Conservation (phyloP, 2,329 filamentous ascomycete species). For the Aspergillus fijiensis region DNA sequence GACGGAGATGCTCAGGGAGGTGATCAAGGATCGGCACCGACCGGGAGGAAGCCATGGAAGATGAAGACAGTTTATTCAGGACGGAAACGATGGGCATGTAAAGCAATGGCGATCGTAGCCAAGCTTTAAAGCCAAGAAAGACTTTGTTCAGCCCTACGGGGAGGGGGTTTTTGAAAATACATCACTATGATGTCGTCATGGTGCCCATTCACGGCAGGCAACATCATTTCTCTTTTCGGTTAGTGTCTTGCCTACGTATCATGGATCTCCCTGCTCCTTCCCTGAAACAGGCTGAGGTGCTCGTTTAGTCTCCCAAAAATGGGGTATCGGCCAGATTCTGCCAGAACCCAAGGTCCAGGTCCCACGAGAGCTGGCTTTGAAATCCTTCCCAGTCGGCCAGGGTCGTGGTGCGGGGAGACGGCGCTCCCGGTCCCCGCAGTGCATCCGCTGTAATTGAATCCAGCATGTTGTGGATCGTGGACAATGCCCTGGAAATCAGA, state of each 20-base stretch:
- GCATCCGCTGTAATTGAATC: conserved; percentile 19
- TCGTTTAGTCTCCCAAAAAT: too few relatives aligned
- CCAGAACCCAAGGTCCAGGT: too few relatives aligned
- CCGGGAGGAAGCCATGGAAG: background rate
- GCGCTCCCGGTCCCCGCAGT: too few relatives aligned
- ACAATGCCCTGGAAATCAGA: conserved; percentile 25
- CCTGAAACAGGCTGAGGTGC: too few relatives aligned
- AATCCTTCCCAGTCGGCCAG: too few relatives aligned
- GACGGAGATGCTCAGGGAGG: background rate
- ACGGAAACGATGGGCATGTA: background rate
- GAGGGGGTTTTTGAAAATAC: background rate
- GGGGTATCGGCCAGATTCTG: too few relatives aligned
- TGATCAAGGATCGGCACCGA: background rate
- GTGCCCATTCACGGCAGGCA: background rate
- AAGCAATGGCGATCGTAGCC: background rate
- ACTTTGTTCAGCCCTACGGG: background rate
- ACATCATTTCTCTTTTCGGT: background rate
- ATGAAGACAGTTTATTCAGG: background rate
- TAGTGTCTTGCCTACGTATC: background rate
- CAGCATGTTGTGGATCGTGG: conserved; percentile 27
- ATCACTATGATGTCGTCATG: background rate
- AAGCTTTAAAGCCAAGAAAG: conserved; percentile 3
- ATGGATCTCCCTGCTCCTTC: too few relatives aligned
- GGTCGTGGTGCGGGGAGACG: too few relatives aligned
- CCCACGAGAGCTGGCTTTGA: too few relatives aligned